These are phyloP conservation scores for Kondoa malvinella DNA, from an alignment of 768 basidiomycete species.

Conservation along the genomic window DNA sequence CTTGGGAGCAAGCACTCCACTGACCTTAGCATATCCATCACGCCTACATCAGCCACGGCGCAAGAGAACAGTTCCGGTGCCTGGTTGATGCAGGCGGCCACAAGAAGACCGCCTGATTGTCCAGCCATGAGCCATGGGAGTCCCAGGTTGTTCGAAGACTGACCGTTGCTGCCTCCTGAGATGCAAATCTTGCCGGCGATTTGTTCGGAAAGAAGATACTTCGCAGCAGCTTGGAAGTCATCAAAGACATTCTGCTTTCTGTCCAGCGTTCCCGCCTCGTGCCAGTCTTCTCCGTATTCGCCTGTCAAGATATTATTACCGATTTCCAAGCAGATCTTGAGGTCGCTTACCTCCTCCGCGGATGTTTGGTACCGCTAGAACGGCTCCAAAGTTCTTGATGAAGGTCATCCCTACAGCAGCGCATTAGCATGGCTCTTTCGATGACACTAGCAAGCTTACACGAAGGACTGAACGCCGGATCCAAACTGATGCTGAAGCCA, in stretches of 20 bases:
- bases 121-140: too few relatives aligned
- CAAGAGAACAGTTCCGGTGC: conserved; percentile 63
- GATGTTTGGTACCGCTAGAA: conserved; percentile 42
- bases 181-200: conserved; percentile 58
- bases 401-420: conserved; percentile 40
- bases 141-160: neutral
- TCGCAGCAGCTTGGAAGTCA: conserved; percentile 44
- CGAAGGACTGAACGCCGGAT: conserved; percentile 43
- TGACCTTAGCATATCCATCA: conserved; percentile 31
- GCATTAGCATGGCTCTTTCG: neutral
- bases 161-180: conserved; percentile 68
- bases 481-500: conserved; percentile 57
- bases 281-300: conserved; percentile 68
- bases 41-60: conserved; percentile 64
- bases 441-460: neutral
- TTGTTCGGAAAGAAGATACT: conserved; percentile 56
- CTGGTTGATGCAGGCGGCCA: conserved; percentile 70
- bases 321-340: conserved; percentile 1
- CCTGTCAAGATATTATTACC: too few relatives aligned
- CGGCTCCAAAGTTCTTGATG: conserved; percentile 50
- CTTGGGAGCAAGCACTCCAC: too few relatives aligned
- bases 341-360: conserved; percentile 52
- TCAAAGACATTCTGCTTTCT: conserved; percentile 40
- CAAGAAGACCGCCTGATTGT: conserved; percentile 43
- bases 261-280: conserved; percentile 51